These are phyloP conservation scores for Phanerodontia chrysosporium DNA, from an alignment of 768 basidiomycete genomes.

Conservation along the genomic window DNA sequence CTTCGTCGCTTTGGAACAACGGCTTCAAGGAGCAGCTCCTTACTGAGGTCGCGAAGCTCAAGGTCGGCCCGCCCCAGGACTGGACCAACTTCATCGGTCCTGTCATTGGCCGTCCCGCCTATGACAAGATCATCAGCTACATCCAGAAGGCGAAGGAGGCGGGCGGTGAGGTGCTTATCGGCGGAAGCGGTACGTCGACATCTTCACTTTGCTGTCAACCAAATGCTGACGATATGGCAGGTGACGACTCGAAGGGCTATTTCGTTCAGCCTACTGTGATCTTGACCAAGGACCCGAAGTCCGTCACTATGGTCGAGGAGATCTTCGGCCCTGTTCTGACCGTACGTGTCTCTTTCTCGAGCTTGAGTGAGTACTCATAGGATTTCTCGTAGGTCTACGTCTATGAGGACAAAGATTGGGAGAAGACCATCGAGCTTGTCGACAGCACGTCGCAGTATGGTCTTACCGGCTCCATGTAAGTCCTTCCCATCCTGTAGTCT, in stretches of 20 bases:
- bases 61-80: slow-evolving; percentile 71
- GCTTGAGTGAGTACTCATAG: not conserved
- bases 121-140: slow-evolving; percentile 79
- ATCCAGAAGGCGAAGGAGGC: slow-evolving; percentile 82
- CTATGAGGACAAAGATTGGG: slow-evolving; percentile 83
- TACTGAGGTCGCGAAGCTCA: slow-evolving; percentile 76
- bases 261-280: slow-evolving; percentile 95
- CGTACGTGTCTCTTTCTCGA: slow-evolving; percentile 35
- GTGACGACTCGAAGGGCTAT: slow-evolving; percentile 88
- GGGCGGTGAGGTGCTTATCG: slow-evolving; percentile 87
- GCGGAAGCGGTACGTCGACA: slow-evolving; percentile 60
- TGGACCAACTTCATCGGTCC: slow-evolving; percentile 92
- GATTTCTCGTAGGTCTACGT: slow-evolving; percentile 68
- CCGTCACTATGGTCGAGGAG: slow-evolving; percentile 88
- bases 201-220: not conserved
- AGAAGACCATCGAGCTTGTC: slow-evolving; percentile 82
- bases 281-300: slow-evolving; percentile 84
- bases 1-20: slow-evolving; percentile 76
- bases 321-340: slow-evolving; percentile 97
- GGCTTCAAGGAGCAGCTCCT: slow-evolving; percentile 84
- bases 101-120: slow-evolving; percentile 89
- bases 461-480: slow-evolving; percentile 91
- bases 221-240: slow-evolving; percentile 30
- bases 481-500: slow-evolving; percentile 17
- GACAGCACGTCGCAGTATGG: slow-evolving; percentile 86